Percentiles rank a stretch among this genome's conserved stretches.
phyloP scores from a whole-genome alignment of 805 yeast genomes.

The Lachancea sp. region DNA sequence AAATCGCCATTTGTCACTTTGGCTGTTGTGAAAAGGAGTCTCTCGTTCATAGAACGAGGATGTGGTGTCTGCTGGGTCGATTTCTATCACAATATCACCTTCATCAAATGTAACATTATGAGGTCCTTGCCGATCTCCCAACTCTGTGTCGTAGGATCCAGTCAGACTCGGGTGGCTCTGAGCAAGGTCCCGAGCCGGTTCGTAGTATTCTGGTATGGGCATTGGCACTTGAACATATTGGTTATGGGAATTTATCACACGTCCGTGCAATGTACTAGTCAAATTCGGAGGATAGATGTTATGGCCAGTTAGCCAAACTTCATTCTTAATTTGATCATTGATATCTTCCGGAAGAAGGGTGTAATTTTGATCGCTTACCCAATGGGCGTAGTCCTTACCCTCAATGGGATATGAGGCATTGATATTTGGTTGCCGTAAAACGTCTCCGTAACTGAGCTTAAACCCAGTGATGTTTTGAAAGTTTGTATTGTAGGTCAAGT shows the following conservation, averaged over 20 bases:
- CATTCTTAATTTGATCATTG: slow-evolving; percentile 38
- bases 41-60: slow-evolving; percentile 15
- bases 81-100: slow-evolving; percentile 24
- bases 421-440: slow-evolving; percentile 37
- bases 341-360: slow-evolving; percentile 57
- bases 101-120: slow-evolving; percentile 28
- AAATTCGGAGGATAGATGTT: slow-evolving; percentile 39
- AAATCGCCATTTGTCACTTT: slow-evolving; percentile 37
- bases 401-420: slow-evolving; percentile 54
- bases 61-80: slow-evolving; percentile 29
- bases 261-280: slow-evolving; percentile 43
- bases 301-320: slow-evolving; percentile 45
- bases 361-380: slow-evolving; percentile 44
- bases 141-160: slow-evolving; percentile 21
- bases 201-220: slow-evolving; percentile 33
- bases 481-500: slow-evolving; percentile 43
- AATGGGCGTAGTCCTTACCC: slow-evolving; percentile 37
- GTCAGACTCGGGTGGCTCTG: slow-evolving; percentile 25
- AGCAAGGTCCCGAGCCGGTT: slow-evolving; percentile 25
- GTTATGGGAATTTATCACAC: slow-evolving; percentile 27
- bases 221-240: slow-evolving; percentile 20
- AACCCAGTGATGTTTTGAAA: slow-evolving; percentile 74
- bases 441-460: slow-evolving; percentile 57
- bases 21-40: slow-evolving; percentile 28
- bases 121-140: slow-evolving; percentile 19